phyloP scores from a whole-genome alignment of 345 rosid species.

The Eutrema yunnanense region DNA sequence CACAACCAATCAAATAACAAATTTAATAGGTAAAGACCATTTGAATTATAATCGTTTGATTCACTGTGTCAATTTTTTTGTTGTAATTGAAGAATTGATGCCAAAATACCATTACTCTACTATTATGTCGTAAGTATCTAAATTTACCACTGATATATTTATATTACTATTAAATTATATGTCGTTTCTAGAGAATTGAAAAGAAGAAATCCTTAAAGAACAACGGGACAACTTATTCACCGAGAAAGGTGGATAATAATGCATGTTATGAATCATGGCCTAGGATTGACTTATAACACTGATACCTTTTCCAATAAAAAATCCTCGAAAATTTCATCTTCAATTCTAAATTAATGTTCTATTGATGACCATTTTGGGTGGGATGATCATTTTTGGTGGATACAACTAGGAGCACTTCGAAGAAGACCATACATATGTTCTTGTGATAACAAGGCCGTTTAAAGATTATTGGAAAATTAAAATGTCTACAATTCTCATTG shows the following conservation, averaged over 20 bases:
- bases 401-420: too few relatives aligned
- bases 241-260: neutral
- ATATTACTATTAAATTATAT: neutral
- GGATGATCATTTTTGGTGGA: too few relatives aligned
- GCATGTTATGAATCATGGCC: neutral
- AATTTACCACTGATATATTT: neutral
- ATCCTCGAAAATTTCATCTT: neutral
- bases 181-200: neutral
- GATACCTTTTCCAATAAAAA: neutral
- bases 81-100: neutral
- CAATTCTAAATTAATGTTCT: neutral
- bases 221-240: neutral
- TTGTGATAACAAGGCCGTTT: too few relatives aligned
- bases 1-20: neutral
- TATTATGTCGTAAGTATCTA: neutral
- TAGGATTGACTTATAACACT: conserved; percentile 1
- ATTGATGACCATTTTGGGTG: too few relatives aligned
- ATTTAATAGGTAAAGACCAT: neutral
- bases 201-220: neutral
- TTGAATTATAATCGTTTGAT: neutral
- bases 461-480: too few relatives aligned
- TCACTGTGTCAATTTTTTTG: neutral
- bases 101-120: neutral
- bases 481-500: too few relatives aligned
- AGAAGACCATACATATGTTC: too few relatives aligned